Conservation (phyloP, 2,329 filamentous ascomycete genomes). For the Acrodontium crateriforme region DNA sequence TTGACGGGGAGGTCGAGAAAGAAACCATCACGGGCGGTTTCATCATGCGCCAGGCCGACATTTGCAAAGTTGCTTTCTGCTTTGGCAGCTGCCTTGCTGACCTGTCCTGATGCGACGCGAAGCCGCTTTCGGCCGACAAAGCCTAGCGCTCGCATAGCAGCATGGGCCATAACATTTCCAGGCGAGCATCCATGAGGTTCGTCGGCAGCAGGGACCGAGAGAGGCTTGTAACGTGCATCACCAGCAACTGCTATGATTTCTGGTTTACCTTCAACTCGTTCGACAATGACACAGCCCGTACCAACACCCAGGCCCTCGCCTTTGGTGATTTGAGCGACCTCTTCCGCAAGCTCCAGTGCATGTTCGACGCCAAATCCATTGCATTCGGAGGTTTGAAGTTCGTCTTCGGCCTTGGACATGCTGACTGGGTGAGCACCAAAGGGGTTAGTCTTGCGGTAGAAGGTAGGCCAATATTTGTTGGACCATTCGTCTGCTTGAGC, state of each 20-base stretch:
- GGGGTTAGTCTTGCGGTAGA: slow-evolving; percentile 78
- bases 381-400: slow-evolving; percentile 37
- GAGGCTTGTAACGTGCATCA: slow-evolving; percentile 55
- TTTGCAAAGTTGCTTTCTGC: slow-evolving; percentile 18
- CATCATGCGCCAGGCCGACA: slow-evolving; percentile 21
- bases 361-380: slow-evolving; percentile 39
- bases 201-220: slow-evolving; percentile 19
- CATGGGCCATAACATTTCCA: slow-evolving; percentile 66
- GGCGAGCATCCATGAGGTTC: slow-evolving; percentile 18
- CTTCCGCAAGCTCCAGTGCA: slow-evolving; percentile 50
- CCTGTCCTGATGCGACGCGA: slow-evolving; percentile 16
- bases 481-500: slow-evolving; percentile 64
- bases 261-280: slow-evolving; percentile 35
- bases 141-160: slow-evolving; percentile 64
- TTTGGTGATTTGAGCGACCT: slow-evolving; percentile 47
- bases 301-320: slow-evolving; percentile 48
- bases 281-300: slow-evolving; percentile 63
- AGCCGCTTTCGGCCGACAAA: slow-evolving; percentile 56
- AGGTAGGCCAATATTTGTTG: slow-evolving; percentile 65
- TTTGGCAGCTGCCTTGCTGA: slow-evolving; percentile 18
- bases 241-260: slow-evolving; percentile 59
- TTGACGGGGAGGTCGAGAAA: slow-evolving; percentile 58
- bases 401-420: slow-evolving; percentile 54
- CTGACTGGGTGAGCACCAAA: slow-evolving; percentile 71
- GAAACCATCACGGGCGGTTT: slow-evolving; percentile 33